Evolutionary conservation across 2,329 filamentous ascomycete genomes (phyloP).

Genomic region (Polytolypa hystricis): DNA sequence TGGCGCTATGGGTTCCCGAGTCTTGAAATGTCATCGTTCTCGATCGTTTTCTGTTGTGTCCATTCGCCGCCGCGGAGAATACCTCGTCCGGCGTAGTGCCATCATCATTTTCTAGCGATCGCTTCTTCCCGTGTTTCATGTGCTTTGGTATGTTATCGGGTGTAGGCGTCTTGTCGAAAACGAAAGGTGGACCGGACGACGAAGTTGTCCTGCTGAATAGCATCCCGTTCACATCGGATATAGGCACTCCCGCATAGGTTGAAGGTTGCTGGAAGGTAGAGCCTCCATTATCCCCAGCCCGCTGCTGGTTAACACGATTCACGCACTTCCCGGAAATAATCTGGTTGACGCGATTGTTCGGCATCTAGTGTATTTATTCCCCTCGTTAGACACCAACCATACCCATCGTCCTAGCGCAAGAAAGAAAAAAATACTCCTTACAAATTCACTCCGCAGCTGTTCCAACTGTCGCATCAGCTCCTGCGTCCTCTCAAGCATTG

Average conservation of each 20-base stretch:
- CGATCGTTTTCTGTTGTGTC: slow-evolving; percentile 17
- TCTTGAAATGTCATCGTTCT: slow-evolving; percentile 5
- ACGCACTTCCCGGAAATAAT: slow-evolving; percentile 7
- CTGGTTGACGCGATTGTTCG: slow-evolving; percentile 8
- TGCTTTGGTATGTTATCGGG: slow-evolving; percentile 10
- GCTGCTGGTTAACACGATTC: slow-evolving; percentile 10
- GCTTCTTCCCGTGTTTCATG: slow-evolving; percentile 13
- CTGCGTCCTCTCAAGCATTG: slow-evolving; percentile 30
- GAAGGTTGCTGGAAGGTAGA: not conserved
- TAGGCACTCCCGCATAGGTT: not conserved
- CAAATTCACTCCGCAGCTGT: slow-evolving; percentile 24
- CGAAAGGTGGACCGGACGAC: slow-evolving; percentile 8
- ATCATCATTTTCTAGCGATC: slow-evolving; percentile 12
- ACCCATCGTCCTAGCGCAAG: not conserved
- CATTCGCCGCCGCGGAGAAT: not conserved
- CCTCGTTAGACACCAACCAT: not conserved
- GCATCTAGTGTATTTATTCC: slow-evolving; percentile 12
- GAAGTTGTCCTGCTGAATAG: not conserved
- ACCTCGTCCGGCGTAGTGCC: slow-evolving; percentile 6
- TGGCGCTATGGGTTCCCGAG: slow-evolving; percentile 13
- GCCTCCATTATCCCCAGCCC: slow-evolving; percentile 4
- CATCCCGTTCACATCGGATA: too few relatives aligned
- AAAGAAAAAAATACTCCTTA: too few relatives aligned
- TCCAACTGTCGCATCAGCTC: slow-evolving; percentile 28
- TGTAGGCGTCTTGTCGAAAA: slow-evolving; percentile 13